Evolutionary conservation across 2,329 filamentous ascomycete genomes (phyloP).

Genomic region (Polytolypa hystricis): DNA sequence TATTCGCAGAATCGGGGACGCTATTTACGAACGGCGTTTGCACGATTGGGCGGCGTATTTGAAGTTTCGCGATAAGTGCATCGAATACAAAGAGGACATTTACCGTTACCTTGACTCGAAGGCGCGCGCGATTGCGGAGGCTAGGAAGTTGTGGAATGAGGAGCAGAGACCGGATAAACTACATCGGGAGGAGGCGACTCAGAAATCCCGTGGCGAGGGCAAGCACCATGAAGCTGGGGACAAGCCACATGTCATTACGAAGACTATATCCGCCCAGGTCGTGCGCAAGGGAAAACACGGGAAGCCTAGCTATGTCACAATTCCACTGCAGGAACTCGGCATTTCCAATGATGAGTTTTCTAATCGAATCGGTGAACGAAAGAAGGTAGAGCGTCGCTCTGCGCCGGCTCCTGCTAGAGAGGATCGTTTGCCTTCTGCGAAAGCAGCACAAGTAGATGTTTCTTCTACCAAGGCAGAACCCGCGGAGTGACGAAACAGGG

Average conservation of each 20-base stretch:
- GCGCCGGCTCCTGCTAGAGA: too few species aligned
- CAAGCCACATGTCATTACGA: conserved; percentile 4
- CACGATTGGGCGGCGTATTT: conserved; percentile 10
- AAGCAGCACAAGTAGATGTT: too few species aligned
- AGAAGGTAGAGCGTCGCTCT: too few species aligned
- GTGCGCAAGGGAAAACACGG: conserved; percentile 9
- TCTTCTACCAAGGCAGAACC: too few species aligned
- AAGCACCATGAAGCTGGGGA: background rate
- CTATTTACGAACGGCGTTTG: conserved; percentile 10
- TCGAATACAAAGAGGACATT: conserved; percentile 11
- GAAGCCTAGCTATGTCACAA: conserved; percentile 8
- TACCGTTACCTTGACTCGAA: conserved; percentile 9
- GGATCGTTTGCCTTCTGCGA: too few species aligned
- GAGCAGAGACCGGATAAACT: background rate
- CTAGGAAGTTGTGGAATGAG: background rate
- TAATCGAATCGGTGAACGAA: background rate
- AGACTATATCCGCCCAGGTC: conserved; percentile 9
- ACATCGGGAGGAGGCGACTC: background rate
- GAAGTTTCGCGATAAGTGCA: conserved; percentile 9
- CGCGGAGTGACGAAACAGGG: too few species aligned
- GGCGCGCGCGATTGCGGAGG: conserved; percentile 2
- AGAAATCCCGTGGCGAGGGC: background rate
- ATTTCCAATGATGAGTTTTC: conserved; percentile 1
- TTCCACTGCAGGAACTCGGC: conserved; percentile 10
- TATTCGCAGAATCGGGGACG: conserved; percentile 13